Base-by-base conservation (phyloP, 2,329 filamentous ascomycete species). In the Aspergillus candidus region DNA sequence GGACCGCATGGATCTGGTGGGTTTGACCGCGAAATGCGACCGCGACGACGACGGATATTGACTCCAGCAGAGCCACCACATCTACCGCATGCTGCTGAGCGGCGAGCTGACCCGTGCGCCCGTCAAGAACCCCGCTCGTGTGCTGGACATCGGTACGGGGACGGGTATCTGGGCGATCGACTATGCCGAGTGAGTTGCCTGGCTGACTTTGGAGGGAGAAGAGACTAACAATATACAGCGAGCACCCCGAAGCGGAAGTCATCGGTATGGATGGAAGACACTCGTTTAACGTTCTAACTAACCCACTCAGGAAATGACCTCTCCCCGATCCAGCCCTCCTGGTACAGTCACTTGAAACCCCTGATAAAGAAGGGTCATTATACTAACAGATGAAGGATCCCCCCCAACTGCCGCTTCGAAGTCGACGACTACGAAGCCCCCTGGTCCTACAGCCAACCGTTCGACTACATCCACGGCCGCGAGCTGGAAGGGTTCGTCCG, bases 141-240 rank as follows among this genome's bases (percentile, higher is more conserved):
- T 66, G 4, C 39, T 67, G 14, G 63, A 67, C 44, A 51, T 67
- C 15, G 63, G 63, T 2, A 67, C 63, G 3, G 63, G 63, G 1
- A 66, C 63, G 3, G 63, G 63, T 1, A 62, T 66, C 35, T 67
- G 63, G 63, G 62, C 63, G 12, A 62, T 66, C 29, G 65, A 65
- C 35, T 62, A 59, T 49, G 61, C 59, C 32, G 68, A 67, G 57
- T 64, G 55, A 51, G 60, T 14, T 18, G 4, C 7, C n/a, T 35
- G 8, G 5, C 14, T 37, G 8, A 8, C 15, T 27, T 22, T 6
- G 3, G 4, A 18, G n/a, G 27, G 11, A 2, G 13, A 7, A 39
- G 14, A 8, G 12, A 32, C 8, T 29, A 31, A 32, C 27, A 44
- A 14, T 48, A 47, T 33, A 7, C 38, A 63, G 59, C 35, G 52